A percentile compares a stretch with the other conserved stretches of the same genome.
Conservation (phyloP, 2,329 filamentous ascomycete genomes). For the Orbilia blumenaviensis region DNA sequence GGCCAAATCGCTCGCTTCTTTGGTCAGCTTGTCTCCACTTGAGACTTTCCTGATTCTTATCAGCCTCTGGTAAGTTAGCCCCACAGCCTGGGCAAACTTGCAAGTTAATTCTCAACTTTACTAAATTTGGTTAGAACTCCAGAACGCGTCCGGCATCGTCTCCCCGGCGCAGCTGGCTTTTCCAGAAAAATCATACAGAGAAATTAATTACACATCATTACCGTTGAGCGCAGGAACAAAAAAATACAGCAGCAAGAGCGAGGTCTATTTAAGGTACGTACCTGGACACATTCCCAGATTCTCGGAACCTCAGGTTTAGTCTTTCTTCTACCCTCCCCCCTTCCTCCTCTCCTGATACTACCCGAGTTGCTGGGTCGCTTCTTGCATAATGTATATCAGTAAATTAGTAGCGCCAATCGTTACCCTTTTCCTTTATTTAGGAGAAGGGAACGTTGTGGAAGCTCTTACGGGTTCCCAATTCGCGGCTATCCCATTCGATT, state of each 20-base stretch:
- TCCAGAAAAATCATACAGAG: not conserved
- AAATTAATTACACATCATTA: not conserved
- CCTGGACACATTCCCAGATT: conserved; percentile 15
- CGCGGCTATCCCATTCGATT: conserved; percentile 61
- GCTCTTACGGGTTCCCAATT: conserved; percentile 4
- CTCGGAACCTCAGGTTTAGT: conserved; percentile 12
- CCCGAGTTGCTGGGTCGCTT: conserved; percentile 17
- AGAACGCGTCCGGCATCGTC: conserved; percentile 26
- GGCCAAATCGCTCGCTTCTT: conserved; percentile 14
- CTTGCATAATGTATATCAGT: conserved; percentile 35
- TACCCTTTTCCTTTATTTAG: conserved; percentile 32
- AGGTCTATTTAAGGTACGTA: conserved; percentile 26
- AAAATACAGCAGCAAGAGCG: not conserved
- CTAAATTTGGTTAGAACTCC: not conserved
- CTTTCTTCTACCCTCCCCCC: not conserved
- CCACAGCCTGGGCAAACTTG: conserved; percentile 7
- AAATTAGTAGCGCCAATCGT: conserved; percentile 25
- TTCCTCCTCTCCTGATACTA: conserved; percentile 5
- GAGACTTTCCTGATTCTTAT: conserved; percentile 18
- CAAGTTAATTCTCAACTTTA: conserved; percentile 4
- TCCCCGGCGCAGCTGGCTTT: conserved; percentile 12
- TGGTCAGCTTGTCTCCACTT: conserved; percentile 6
- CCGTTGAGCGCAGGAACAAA: not conserved
- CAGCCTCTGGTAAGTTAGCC: conserved; percentile 18
- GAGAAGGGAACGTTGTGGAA: conserved; percentile 11